Evolutionary conservation across 805 yeast genomes (phyloP), one percentile per base, ranked within the genome.

Genomic region (Wickerhamiella azyma): DNA sequence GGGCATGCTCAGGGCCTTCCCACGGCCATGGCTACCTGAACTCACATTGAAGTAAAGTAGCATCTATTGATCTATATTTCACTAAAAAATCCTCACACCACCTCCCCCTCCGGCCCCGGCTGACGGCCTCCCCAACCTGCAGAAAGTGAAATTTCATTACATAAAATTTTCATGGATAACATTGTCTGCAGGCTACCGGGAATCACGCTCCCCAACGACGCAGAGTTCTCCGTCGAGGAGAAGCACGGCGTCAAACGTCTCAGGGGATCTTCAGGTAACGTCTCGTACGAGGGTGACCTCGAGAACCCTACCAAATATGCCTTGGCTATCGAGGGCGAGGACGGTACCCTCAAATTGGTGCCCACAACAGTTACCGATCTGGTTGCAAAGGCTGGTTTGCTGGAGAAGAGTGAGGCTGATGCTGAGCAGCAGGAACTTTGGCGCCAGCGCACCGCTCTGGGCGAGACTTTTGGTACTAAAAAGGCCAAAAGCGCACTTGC

Each of bases 381-480:
- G 8, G 70, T 69, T 48, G 81, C 82, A 36, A 76, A 76, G 58
- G 67, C 76, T 2, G 73, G 71, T 54, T 11, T 84, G 8, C 70
- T 69, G 47, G 81, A 82, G 35, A 76, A 76, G 58, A 67, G 76
- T 2, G 73, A 72, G 54, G 74, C 78, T 55, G 65, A 65, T 39
- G 69, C 69, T 50, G 66, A 67, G 39, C 83, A 85, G 47, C 76
- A 74, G 64, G 81, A 76, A 60, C 64, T 66, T 8, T 67, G 72
- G 48, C 66, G 70, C 14, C 85, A 84, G 65, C 75, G 96, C 61
- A 83, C 76, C 47, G 81, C 85, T 1, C 72, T 92, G 59, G 98
- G 98, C 59, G 89, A 85, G 65, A 94, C 92, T 2, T 92, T 92
- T 56, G 98, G 98, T 72, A 89, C 98, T 48, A 88, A 84, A 67